Evolutionary conservation across 257 asterid species (phyloP), one percentile per base, ranked within the genome.

Genomic region (Coffea canephora): DNA sequence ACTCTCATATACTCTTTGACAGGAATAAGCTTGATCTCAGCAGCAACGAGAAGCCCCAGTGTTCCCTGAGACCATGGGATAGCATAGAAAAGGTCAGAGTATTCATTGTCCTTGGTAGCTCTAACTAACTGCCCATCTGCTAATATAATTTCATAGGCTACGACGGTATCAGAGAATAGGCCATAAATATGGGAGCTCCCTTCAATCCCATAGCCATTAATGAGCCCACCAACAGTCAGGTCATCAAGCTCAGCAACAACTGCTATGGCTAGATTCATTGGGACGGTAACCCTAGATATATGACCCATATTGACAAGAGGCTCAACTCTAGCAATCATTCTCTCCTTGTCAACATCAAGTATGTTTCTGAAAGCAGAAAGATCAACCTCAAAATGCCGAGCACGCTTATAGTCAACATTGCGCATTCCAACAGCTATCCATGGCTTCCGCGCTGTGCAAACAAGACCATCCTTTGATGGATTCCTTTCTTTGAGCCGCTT

Each of bases 61-160:
- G 98, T 94, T 46, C 99, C 99, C 80, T 95, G 99, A 82, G 98
- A 95, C 99, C 99, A 95, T 1, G 99, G 99, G 81, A 95, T 87
- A 34, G 97, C 92, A 83, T 95, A 93, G 82, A 91, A 95, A 34
- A 92, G 96, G 79, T 95, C 98, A 7, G 98, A 87, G 82, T 84
- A 93, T 74, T 93, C 94, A 18, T 95, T 95, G 87, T 95, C 98
- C 84, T 87, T 93, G 2, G 97, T 95, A n/a, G 98, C 98, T 70
- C 96, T 85, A 69, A 95, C 97, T 85, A 95, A 50, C 74, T 77
- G 83, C 45, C 99, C 99, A 80, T 95, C 97, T 5, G 97, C 93
- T 82, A 95, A 83, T 73, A 95, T 90, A 52, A 95, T 89, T 82
- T 95, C 99, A 81, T 89, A 93, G 31, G 99, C 94, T 82, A 95